A percentile compares a stretch with the other conserved stretches of the same genome.
phyloP scores from a whole-genome alignment of 108 stramenopile species.

The Phaeodactylum tricornutum region DNA sequence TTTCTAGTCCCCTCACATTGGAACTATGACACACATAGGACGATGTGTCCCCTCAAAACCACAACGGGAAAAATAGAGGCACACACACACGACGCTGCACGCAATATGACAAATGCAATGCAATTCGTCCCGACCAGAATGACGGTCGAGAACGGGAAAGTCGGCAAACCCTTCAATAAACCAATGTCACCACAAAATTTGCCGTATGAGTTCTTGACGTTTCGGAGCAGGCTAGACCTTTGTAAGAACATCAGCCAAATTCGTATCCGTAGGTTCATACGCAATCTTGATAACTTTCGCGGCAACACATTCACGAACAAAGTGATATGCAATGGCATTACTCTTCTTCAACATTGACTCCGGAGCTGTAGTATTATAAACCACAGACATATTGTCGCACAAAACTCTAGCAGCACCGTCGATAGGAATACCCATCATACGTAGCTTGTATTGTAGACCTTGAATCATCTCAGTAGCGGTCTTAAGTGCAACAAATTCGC shows the following conservation, averaged over 20 bases:
- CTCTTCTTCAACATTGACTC: slow-evolving; percentile 38
- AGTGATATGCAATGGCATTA: slow-evolving; percentile 37
- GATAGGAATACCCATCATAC: slow-evolving; percentile 48
- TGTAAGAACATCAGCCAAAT: slow-evolving; percentile 36
- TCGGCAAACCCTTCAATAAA: no score
- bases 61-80: no score
- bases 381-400: slow-evolving; percentile 36
- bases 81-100: no score
- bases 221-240: slow-evolving; percentile 7
- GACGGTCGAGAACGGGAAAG: no score
- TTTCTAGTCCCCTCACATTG: no score
- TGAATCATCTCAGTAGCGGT: slow-evolving; percentile 18
- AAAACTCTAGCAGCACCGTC: slow-evolving; percentile 17
- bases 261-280: slow-evolving; percentile 15
- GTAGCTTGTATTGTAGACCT: slow-evolving; percentile 37
- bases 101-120: no score
- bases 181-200: no score
- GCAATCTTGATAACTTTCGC: slow-evolving; percentile 5
- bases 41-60: no score
- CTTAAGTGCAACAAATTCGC: slow-evolving; percentile 36
- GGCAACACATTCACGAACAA: slow-evolving; percentile 26
- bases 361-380: slow-evolving; percentile 17
- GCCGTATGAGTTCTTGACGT: not conserved
- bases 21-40: no score
- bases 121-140: no score